Conservation (phyloP, 805 yeast genomes). For the Starmerella bombi region DNA sequence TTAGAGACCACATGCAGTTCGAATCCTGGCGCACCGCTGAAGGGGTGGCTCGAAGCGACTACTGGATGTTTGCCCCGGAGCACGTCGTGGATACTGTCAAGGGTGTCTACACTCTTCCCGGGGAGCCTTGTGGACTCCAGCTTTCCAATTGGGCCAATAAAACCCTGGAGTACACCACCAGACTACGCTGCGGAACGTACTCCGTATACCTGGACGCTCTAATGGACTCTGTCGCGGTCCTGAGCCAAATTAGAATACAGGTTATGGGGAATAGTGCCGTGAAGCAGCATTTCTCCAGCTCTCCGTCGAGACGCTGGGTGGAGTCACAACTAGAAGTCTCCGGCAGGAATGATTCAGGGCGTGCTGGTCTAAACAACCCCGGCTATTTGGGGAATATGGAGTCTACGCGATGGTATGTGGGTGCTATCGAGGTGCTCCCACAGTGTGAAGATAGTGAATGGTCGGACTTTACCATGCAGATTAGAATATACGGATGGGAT, state of each 20-base stretch:
- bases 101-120: slow-evolving; percentile 2
- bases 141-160: slow-evolving; percentile 5
- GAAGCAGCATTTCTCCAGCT: slow-evolving; percentile 8
- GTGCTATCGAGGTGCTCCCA: background rate
- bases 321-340: slow-evolving; percentile 5
- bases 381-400: background rate
- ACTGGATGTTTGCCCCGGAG: slow-evolving; percentile 21
- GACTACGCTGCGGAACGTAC: slow-evolving; percentile 15
- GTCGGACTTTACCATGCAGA: slow-evolving; percentile 11
- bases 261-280: slow-evolving; percentile 11
- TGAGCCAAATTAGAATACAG: slow-evolving; percentile 11
- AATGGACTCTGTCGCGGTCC: slow-evolving; percentile 10
- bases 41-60: slow-evolving; percentile 14
- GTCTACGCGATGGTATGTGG: background rate
- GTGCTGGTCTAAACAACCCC: background rate
- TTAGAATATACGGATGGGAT: slow-evolving; percentile 9
- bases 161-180: slow-evolving; percentile 15
- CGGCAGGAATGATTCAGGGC: background rate
- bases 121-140: slow-evolving; percentile 13
- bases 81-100: slow-evolving; percentile 2
- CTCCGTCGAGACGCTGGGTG: slow-evolving; percentile 11
- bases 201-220: slow-evolving; percentile 12
- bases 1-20: slow-evolving; percentile 11
- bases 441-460: slow-evolving; percentile 3
- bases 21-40: slow-evolving; percentile 18